Base-by-base conservation (phyloP, 2,329 filamentous ascomycete genomes). In the Teratosphaeria epicoccoides region DNA sequence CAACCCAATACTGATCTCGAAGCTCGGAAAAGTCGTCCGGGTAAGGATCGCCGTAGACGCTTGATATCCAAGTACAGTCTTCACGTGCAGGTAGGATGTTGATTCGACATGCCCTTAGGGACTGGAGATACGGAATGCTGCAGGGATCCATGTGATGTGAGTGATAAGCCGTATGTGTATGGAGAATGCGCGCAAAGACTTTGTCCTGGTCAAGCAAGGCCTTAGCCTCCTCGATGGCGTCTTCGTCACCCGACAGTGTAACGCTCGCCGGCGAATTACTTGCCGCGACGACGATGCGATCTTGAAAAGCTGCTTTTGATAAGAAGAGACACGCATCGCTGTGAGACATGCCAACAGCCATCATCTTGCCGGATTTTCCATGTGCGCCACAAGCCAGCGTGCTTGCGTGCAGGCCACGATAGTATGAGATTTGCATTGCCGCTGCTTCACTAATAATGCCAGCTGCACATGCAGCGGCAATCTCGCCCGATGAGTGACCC, bases 401-500 rank as follows among this genome's bases (percentile, higher is more conserved):
- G 25, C 29, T 23, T 7, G 25, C 17, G 17, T 25, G 20, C 23
- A 26, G 17, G 6, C 61, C 61, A n/a, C 61, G 57, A 43, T 55
- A 58, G 57, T 61, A 64, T 14, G 63, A 54, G 22, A 61, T 50
- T 2, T 44, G 37, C 22, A 60, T 53, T 10, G 60, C 50, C 45
- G 26, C 29, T 26, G 52, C 23, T 40, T 49, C 49, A 3, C 57
- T 52, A 1, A 68, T n/a, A 14, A 51, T 45, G 2, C 60, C 62
- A 7, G 59, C 57, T 4, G 63, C 59, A 52, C 64, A 67, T 1
- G 64, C 62, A 2, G 66, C 65, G 17, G 59, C 64, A 12, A 68
- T 66, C 52, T 69, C 66, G 6, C 66, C 67, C 22, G 46, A 56
- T 2, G 56, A 61, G 50, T 69, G 67, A 3, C 67, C 66, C 23